Evolutionary conservation across 257 asterid genomes (phyloP), one percentile per base, ranked within the genome.

Genomic region (Lantana camara): DNA sequence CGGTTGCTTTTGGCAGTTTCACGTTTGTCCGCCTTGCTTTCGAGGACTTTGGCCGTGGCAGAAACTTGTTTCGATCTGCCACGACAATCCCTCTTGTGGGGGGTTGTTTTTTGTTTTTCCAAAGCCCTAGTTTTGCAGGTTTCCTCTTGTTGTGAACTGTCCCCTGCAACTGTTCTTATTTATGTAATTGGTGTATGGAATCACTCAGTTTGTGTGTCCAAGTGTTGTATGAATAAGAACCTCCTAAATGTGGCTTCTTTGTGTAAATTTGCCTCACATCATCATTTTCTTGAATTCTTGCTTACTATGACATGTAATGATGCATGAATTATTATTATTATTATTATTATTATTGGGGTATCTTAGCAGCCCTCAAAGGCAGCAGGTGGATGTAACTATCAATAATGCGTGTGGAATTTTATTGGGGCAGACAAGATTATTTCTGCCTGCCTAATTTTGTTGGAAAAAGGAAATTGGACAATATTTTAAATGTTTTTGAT

Each of bases 71-170:
- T 45, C 0, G n/a, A 27, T 42, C 85, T 79, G 95, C 92, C 86
- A 74, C 58, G 84, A 82, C 95, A 65, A 65, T 74, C 67, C 52
- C 54, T 51, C 21, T 30, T 47, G n/a, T n/a, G 8, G 45, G 60
- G 75, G 75, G 53, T 73, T 70, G 83, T 75, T 81, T 84, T 83
- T 82, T 79, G 49, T 73, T 74, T 74, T 80, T 30, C 62, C 88
- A 73, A 77, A 69, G 85, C 82, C 83, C 80, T 70, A 73, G 83
- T 88, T 86, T 88, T 86, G 85, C 91, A 78, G 84, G 95, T 70
- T 23, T 72, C 73, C 11, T 73, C 62, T 51, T 82, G 74, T 75
- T 63, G 77, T 73, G 75, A 70, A 60, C 81, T 71, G 85, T 75
- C 72, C 49, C 30, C 3, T 32, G 82, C 82, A 73, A 65, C 78